Base-by-base conservation (phyloP, 1,139 yeast genomes). In the Geotrichum citri-aurantii region DNA sequence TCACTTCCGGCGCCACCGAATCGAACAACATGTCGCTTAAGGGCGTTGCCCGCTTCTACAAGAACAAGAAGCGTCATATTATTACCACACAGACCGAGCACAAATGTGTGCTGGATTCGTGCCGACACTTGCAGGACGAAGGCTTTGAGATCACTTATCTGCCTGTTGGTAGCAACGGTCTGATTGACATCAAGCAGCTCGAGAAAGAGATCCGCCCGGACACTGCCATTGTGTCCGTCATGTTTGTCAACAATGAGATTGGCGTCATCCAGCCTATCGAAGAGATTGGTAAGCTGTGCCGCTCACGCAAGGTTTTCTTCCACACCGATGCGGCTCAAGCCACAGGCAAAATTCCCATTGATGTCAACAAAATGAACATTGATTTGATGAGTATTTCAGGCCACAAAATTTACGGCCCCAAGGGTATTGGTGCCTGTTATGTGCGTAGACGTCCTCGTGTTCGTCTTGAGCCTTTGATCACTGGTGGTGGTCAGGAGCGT, bases 241-340 rank as follows among this genome's bases (percentile, higher is more conserved):
- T 93, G 99, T 93, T 96, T 42, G 99, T 93, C 54, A 93, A 93
- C 77, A 93, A 93, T 73, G 99, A 93, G 78, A 93, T 93, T 66
- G 99, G 99, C 59, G 98, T 95, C 48, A 84, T 92, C 69, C 99
- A 93, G 76, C 99, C 98, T 5, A 78, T 93, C 61, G 95, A 89
- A 69, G 97, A 91, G 73, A 95, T 93, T 68, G 99, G 99, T 56
- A 76, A 79, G 62, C 80, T 93, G 62, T 93, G 99, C 75, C 83
- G 93, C 66, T 81, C 83, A 66, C 79, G 89, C 71, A 93, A 95
- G 77, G 86, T 93, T 48, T 93, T 91, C 70, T 93, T 95, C 85
- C 99, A 93, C 75, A 86, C 98, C n/a, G 99, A 93, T 72, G 96
- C 88, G 59, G 99, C 99, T 21, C 99, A 93, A 75, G 99, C 97